A percentile compares a stretch with the other conserved stretches of the same genome.
Evolutionary conservation across 192 early-diverging fungal genomes (phyloP).

Genomic region (Podila epicladia): DNA sequence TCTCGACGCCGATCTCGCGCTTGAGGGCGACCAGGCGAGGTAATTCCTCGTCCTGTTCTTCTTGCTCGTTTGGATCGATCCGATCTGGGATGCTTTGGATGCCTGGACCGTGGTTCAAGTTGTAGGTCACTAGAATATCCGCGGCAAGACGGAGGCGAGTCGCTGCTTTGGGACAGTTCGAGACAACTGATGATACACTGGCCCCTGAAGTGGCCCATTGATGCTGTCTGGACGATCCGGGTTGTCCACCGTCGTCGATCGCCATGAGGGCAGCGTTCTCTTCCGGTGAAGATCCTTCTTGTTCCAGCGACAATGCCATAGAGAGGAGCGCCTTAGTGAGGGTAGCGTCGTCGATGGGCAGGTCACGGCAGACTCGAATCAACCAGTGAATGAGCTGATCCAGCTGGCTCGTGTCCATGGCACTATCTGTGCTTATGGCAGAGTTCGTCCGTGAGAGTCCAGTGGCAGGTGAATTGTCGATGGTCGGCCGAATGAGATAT

Average conservation of each 20-base stretch:
- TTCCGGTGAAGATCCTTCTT: conserved; percentile 24
- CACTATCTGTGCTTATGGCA: neutral
- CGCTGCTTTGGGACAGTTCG: conserved; percentile 33
- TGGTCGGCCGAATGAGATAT: conserved; percentile 14
- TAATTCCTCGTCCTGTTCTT: conserved; percentile 33
- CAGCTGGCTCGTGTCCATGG: conserved; percentile 10
- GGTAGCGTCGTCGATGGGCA: conserved; percentile 50
- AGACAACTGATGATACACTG: conserved; percentile 16
- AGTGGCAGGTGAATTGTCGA: neutral
- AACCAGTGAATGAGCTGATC: conserved; percentile 55
- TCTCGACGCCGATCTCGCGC: conserved; percentile 10
- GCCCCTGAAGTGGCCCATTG: neutral
- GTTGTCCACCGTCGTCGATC: neutral
- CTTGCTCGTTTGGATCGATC: conserved; percentile 44
- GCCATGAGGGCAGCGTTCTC: conserved; percentile 14
- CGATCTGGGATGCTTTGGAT: conserved; percentile 25
- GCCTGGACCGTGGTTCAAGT: conserved; percentile 22
- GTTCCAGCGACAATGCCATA: conserved; percentile 50
- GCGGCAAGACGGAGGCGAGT: conserved; percentile 34
- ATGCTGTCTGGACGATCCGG: neutral
- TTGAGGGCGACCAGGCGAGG: conserved; percentile 1
- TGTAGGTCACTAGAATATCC: conserved; percentile 31
- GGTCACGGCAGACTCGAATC: conserved; percentile 49
- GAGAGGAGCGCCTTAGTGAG: conserved; percentile 54
- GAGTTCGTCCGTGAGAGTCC: conserved; percentile 9